Percentiles rank a stretch among this genome's conserved stretches.
Evolutionary conservation across 2,329 filamentous ascomycete genomes (phyloP).

Genomic region (Fusarium verrucosum): DNA sequence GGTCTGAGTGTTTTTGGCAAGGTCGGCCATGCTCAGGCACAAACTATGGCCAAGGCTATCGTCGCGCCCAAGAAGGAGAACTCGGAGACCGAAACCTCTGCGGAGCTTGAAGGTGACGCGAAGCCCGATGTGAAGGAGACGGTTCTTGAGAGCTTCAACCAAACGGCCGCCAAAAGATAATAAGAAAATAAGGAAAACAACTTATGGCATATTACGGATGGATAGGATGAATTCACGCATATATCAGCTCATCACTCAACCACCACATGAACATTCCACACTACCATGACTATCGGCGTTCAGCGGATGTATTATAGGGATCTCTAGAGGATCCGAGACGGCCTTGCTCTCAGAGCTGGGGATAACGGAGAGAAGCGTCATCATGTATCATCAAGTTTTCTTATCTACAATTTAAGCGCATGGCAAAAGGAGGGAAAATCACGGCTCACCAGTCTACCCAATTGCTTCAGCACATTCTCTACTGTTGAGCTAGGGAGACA

Average conservation of each 20-base stretch:
- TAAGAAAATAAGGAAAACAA: background rate
- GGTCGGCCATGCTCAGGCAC: slow-evolving; percentile 82
- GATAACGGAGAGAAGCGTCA: slow-evolving; percentile 18
- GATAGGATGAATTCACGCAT: slow-evolving; percentile 1
- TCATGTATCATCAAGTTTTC: slow-evolving; percentile 40
- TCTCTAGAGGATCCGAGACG: slow-evolving; percentile 27
- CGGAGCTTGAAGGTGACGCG: slow-evolving; percentile 15
- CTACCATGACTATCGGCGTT: slow-evolving; percentile 43
- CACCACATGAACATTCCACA: slow-evolving; percentile 33
- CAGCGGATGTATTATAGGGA: slow-evolving; percentile 46
- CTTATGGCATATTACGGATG: background rate
- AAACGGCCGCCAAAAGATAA: slow-evolving; percentile 49
- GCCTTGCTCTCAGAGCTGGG: slow-evolving; percentile 21
- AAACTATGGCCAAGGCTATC: slow-evolving; percentile 66
- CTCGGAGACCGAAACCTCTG: slow-evolving; percentile 29
- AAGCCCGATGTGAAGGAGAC: slow-evolving; percentile 51
- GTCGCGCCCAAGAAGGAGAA: slow-evolving; percentile 48
- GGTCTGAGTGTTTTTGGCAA: slow-evolving; percentile 96
- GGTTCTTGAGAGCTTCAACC: slow-evolving; percentile 54
- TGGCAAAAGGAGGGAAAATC: slow-evolving; percentile 27
- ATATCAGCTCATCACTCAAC: slow-evolving; percentile 31
- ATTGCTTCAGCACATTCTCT: slow-evolving; percentile 7
- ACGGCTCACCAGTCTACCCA: slow-evolving; percentile 11
- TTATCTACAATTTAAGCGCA: slow-evolving; percentile 20
- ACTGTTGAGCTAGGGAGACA: slow-evolving; percentile 9